These are phyloP conservation scores for Spirogloea muscicola DNA, from an alignment of 139 green algal genomes.

Conservation along the genomic window DNA sequence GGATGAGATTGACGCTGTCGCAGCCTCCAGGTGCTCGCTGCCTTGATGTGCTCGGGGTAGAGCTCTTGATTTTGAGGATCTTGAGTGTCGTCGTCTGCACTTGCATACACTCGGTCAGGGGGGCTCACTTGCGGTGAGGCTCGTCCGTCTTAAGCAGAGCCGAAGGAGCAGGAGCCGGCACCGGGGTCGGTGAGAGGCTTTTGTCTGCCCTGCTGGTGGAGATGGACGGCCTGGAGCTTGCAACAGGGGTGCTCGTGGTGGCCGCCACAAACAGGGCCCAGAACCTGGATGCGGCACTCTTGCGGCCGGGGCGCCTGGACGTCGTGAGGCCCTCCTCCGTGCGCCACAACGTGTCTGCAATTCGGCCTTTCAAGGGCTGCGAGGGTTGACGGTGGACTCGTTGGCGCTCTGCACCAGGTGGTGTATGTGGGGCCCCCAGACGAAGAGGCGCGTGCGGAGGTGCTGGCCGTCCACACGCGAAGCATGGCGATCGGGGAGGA, in stretches of 20 bases:
- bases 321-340: too few relatives aligned
- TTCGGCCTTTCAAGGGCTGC: too few relatives aligned
- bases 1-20: constrained; percentile 61
- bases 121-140: neutral
- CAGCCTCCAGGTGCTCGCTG: constrained; percentile 8
- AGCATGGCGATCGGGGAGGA: constrained; percentile 67
- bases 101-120: neutral
- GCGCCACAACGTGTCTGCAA: too few relatives aligned
- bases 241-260: constrained; percentile 57
- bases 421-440: constrained; percentile 90
- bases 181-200: constrained; percentile 29
- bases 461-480: constrained; percentile 57
- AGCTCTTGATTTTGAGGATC: too few relatives aligned
- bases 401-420: constrained; percentile 17
- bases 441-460: constrained; percentile 52
- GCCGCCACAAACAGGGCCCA: constrained; percentile 92
- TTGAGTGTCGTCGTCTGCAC: neutral
- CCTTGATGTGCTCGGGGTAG: too few relatives aligned
- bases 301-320: constrained; percentile 87
- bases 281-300: constrained; percentile 81
- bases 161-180: constrained; percentile 14
- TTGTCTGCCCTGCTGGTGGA: constrained; percentile 33
- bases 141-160: neutral
- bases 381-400: neutral
- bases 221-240: constrained; percentile 46